Percentiles rank a stretch among this genome's conserved stretches.
phyloP scores from a whole-genome alignment of 2,329 filamentous ascomycete genomes.

The Fusarium buxicola region DNA sequence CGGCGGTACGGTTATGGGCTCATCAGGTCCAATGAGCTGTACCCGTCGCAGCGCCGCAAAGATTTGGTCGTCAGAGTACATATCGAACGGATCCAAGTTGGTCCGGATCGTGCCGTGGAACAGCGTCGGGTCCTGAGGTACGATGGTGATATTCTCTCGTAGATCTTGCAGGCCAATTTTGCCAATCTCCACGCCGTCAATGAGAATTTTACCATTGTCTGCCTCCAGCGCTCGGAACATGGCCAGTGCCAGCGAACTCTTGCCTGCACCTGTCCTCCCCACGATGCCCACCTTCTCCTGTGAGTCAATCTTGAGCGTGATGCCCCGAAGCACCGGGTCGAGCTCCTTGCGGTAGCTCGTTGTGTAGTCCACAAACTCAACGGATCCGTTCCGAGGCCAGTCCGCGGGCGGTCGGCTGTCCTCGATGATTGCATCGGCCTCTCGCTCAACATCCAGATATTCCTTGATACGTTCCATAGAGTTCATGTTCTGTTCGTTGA shows the following conservation, averaged over 20 bases:
- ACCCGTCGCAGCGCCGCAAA: conserved; percentile 88
- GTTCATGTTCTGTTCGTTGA: conserved; percentile 99
- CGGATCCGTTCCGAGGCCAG: conserved; percentile 87
- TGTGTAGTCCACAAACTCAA: conserved; percentile 90
- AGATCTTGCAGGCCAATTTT: conserved; percentile 92
- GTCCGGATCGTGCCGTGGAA: conserved; percentile 92
- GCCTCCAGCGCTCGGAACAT: conserved; percentile 95
- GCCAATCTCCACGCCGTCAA: conserved; percentile 92
- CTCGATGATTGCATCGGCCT: conserved; percentile 81
- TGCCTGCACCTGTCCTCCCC: conserved; percentile 93
- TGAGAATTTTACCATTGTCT: conserved; percentile 86
- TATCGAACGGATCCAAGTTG: conserved; percentile 91
- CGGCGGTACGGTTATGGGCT: conserved; percentile 51
- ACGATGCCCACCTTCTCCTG: conserved; percentile 96
- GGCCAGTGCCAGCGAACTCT: conserved; percentile 93
- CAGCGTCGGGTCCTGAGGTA: conserved; percentile 94
- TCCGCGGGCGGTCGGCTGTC: conserved; percentile 80
- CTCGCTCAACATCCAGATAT: conserved; percentile 95
- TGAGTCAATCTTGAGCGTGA: conserved; percentile 87
- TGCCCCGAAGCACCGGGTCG: conserved; percentile 83
- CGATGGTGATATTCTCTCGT: conserved; percentile 94
- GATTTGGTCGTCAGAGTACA: conserved; percentile 91
- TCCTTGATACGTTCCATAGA: conserved; percentile 97
- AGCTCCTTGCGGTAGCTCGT: conserved; percentile 90
- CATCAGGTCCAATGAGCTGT: conserved; percentile 79